These are phyloP conservation scores for Gossypium lobatum DNA, from an alignment of 441 rosid species.

Conservation along the genomic window DNA sequence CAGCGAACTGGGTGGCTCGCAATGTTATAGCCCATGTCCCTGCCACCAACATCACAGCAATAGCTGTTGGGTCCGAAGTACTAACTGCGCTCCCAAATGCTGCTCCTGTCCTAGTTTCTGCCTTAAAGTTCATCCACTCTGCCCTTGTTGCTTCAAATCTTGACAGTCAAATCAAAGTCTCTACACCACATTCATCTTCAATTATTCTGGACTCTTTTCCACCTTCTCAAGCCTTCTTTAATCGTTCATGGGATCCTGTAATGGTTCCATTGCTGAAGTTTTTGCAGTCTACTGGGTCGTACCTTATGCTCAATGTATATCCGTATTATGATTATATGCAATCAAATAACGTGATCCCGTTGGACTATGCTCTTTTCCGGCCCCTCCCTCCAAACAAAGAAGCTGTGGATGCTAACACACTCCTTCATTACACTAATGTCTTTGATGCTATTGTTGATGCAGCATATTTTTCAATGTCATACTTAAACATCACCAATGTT, in stretches of 20 bases:
- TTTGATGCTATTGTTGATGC: conserved; percentile 90
- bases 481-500: conserved; percentile 71
- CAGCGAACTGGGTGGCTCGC: conserved; percentile 92
- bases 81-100: conserved; percentile 63
- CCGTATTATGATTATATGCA: conserved; percentile 79
- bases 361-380: conserved; percentile 85
- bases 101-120: conserved; percentile 71
- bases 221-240: conserved; percentile 97
- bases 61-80: conserved; percentile 85
- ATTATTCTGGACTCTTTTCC: conserved; percentile 93
- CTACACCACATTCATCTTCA: conserved; percentile 77
- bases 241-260: conserved; percentile 78
- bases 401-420: conserved; percentile 89
- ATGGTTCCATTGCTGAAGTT: conserved; percentile 80
- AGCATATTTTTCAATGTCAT: conserved; percentile 74
- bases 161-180: conserved; percentile 74
- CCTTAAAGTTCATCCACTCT: conserved; percentile 69
- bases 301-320: conserved; percentile 78
- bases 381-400: conserved; percentile 87
- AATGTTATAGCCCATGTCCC: conserved; percentile 82
- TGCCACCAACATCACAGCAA: conserved; percentile 76
- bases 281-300: conserved; percentile 69
- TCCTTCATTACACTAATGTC: conserved; percentile 87
- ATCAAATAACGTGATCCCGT: conserved; percentile 61
- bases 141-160: conserved; percentile 88